A percentile compares a stretch with the other conserved stretches of the same genome.
phyloP scores from a whole-genome alignment of 208 protist genomes.

The Leishmania tarentolae region DNA sequence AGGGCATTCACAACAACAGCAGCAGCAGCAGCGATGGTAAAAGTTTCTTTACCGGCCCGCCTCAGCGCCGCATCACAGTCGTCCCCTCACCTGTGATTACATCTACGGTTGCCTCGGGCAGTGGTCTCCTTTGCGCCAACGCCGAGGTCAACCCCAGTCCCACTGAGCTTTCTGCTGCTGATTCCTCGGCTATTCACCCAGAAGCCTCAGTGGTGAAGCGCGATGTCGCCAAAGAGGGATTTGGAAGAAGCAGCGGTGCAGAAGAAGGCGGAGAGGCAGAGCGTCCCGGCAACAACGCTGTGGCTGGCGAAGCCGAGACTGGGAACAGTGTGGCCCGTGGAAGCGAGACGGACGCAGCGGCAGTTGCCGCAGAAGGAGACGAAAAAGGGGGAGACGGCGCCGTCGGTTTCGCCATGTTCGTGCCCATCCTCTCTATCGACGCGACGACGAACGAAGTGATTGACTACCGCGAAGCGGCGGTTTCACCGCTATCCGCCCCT shows the following conservation, averaged over 20 bases:
- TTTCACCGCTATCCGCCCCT: background rate
- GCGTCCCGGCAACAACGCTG: background rate
- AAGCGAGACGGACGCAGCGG: background rate
- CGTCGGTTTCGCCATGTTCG: constrained; percentile 32
- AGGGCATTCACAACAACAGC: background rate
- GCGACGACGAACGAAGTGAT: constrained; percentile 32
- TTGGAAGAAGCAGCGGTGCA: background rate
- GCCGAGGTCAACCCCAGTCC: background rate
- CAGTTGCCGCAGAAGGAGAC: background rate
- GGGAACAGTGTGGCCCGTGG: background rate
- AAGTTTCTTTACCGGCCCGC: background rate
- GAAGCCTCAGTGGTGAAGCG: background rate
- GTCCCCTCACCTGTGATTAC: background rate
- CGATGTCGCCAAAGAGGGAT: background rate
- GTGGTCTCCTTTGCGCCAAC: background rate
- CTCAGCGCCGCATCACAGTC: background rate
- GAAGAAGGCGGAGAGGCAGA: background rate
- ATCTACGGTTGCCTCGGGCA: background rate
- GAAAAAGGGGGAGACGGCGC: background rate
- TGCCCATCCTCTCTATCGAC: constrained; percentile 38
- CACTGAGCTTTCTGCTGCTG: no score
- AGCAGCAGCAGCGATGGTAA: constrained; percentile 5
- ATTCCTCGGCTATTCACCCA: background rate
- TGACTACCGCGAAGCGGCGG: constrained; percentile 29
- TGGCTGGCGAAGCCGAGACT: background rate